Evolutionary conservation across 257 asterid species (phyloP).

Genomic region (Sherardia arvensis): DNA sequence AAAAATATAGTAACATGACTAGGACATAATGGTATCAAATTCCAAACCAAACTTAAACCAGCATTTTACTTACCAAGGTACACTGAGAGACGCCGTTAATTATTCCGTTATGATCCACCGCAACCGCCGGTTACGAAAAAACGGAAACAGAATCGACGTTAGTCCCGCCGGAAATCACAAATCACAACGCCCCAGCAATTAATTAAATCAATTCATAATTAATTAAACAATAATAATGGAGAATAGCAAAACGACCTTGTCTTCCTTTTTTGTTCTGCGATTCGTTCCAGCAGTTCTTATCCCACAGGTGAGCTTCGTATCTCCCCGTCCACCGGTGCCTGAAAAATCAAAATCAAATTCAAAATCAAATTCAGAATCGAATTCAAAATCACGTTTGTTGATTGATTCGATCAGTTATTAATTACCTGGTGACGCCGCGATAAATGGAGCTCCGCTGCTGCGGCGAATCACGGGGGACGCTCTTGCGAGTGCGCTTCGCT

Average conservation of each 20-base stretch:
- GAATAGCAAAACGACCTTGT: slow-evolving; percentile 49
- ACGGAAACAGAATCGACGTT: slow-evolving; percentile 14
- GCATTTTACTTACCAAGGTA: slow-evolving; percentile 58
- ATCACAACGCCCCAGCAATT: not conserved
- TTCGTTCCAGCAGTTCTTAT: slow-evolving; percentile 94
- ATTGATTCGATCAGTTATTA: too few relatives aligned
- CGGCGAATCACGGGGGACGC: slow-evolving; percentile 72
- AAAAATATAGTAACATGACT: not conserved
- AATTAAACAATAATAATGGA: not conserved
- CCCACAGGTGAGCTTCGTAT: slow-evolving; percentile 97
- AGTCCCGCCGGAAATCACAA: slow-evolving; percentile 17
- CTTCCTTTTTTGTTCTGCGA: slow-evolving; percentile 90
- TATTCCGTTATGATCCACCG: slow-evolving; percentile 27
- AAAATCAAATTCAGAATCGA: not conserved
- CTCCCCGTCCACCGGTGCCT: slow-evolving; percentile 99
- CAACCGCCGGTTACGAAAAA: slow-evolving; percentile 6
- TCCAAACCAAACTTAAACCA: slow-evolving; percentile 2
- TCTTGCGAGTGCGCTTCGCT: slow-evolving; percentile 49
- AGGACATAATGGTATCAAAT: not conserved
- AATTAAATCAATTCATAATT: not conserved
- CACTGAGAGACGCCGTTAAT: slow-evolving; percentile 45
- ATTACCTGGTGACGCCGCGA: slow-evolving; percentile 89
- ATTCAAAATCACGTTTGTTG: not conserved
- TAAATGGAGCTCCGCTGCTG: slow-evolving; percentile 78
- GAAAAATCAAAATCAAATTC: not conserved